Evolutionary conservation across 768 basidiomycete genomes (phyloP).

Genomic region (Lactarius psammicola): DNA sequence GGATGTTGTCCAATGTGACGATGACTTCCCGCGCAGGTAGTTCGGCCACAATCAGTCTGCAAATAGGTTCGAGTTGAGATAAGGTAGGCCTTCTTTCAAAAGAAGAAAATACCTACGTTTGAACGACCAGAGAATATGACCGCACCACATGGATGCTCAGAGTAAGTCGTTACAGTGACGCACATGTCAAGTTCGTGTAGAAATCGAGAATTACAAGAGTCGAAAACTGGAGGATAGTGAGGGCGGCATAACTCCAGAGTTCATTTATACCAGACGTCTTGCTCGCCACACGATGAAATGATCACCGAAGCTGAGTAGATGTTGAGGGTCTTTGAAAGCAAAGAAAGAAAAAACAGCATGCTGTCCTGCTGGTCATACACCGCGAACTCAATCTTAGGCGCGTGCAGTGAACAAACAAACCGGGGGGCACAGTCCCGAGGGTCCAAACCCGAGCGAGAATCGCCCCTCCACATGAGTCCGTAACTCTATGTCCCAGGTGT

Average conservation of each 20-base stretch:
- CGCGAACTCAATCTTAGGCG: neutral
- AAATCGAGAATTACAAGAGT: neutral
- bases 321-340: neutral
- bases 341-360: neutral
- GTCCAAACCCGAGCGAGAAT: no score
- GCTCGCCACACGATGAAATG: neutral
- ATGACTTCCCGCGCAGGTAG: slow-evolving; percentile 16
- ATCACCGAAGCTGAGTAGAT: neutral
- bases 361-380: neutral
- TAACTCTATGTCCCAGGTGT: neutral
- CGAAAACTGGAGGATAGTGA: neutral
- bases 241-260: neutral
- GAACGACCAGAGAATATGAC: slow-evolving; percentile 20
- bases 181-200: slow-evolving; percentile 14
- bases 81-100: neutral
- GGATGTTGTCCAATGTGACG: slow-evolving; percentile 16
- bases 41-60: slow-evolving; percentile 23
- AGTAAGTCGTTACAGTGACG: slow-evolving; percentile 18
- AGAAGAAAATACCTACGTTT: neutral
- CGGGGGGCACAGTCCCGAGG: neutral
- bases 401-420: neutral
- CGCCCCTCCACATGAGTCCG: neutral
- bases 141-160: slow-evolving; percentile 20
- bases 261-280: slow-evolving; percentile 12
- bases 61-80: neutral